Conservation (phyloP, 306 rosid species). For the Sphenostylis stenocarpa region DNA sequence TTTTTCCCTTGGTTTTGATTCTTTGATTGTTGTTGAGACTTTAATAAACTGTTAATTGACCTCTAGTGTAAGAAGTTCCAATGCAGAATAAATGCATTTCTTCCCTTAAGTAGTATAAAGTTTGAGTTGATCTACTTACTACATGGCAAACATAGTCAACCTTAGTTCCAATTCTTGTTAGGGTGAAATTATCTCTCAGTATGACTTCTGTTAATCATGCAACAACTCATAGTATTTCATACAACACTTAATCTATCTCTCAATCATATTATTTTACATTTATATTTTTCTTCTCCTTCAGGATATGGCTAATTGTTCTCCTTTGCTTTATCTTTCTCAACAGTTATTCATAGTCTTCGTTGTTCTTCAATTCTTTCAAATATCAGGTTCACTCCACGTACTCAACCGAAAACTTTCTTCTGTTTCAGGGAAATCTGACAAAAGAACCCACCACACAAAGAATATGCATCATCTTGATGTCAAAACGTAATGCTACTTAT, state of each 20-base stretch:
- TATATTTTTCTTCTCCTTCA: background rate
- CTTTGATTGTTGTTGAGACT: background rate
- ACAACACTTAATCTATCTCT: no score
- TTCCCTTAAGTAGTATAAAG: conserved; percentile 10
- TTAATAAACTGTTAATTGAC: background rate
- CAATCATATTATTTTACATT: no score
- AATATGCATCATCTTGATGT: conserved; percentile 54
- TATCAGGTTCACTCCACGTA: background rate
- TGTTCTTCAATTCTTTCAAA: background rate
- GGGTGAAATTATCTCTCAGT: background rate
- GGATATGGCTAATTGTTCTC: background rate
- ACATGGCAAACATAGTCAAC: background rate
- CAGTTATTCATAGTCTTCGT: background rate
- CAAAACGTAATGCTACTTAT: conserved; percentile 55
- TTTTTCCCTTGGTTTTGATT: background rate
- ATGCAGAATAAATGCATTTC: conserved; percentile 1
- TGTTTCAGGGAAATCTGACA: conserved; percentile 75
- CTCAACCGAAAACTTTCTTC: conserved; percentile 14
- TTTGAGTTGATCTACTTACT: background rate
- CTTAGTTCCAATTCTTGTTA: background rate
- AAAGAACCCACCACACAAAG: conserved; percentile 35
- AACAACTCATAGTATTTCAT: no score
- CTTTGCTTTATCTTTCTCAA: background rate
- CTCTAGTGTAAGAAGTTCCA: background rate
- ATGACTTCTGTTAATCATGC: background rate